These are phyloP conservation scores for Candida freyschussii DNA, from an alignment of 1,139 yeast species.

Conservation along the genomic window DNA sequence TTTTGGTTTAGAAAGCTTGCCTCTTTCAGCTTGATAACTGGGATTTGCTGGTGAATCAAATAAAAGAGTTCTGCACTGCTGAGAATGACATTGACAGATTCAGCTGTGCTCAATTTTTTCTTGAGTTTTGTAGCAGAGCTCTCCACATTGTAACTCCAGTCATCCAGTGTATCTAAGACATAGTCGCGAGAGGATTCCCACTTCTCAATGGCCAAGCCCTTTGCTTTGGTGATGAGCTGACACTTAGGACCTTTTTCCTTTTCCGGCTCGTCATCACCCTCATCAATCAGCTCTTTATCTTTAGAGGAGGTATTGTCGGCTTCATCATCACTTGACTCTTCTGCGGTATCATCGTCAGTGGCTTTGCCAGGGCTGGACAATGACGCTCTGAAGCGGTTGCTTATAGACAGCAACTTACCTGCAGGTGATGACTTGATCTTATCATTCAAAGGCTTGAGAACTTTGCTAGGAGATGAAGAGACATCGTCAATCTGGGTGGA, in stretches of 20 bases:
- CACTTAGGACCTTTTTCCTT: constrained; percentile 14
- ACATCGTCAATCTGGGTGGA: constrained; percentile 12
- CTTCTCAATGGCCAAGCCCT: constrained; percentile 20
- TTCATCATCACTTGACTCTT: constrained; percentile 11
- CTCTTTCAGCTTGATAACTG: constrained; percentile 16
- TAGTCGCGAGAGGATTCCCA: constrained; percentile 19
- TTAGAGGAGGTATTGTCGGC: constrained; percentile 14
- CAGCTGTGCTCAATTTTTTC: constrained; percentile 21
- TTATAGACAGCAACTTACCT: constrained; percentile 15
- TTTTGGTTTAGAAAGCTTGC: constrained; percentile 21
- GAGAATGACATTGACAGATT: constrained; percentile 17
- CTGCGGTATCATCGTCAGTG: constrained; percentile 10
- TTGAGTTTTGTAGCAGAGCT: constrained; percentile 11
- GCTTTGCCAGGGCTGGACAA: constrained; percentile 23
- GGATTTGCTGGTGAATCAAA: constrained; percentile 15
- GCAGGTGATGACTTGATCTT: constrained; percentile 19
- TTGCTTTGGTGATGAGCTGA: constrained; percentile 12
- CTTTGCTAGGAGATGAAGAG: constrained; percentile 9
- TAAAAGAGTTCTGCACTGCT: constrained; percentile 14
- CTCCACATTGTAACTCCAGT: constrained; percentile 4
- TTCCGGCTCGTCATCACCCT: constrained; percentile 14
- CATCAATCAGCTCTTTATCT: constrained; percentile 9
- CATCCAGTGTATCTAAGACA: constrained; percentile 26
- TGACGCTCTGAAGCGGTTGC: constrained; percentile 17
- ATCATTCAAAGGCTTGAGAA: constrained; percentile 10